A percentile compares a stretch with the other conserved stretches of the same genome.
Evolutionary conservation across 1,284 basidiomycete species (phyloP).

Genomic region (Trichosporon sp.): DNA sequence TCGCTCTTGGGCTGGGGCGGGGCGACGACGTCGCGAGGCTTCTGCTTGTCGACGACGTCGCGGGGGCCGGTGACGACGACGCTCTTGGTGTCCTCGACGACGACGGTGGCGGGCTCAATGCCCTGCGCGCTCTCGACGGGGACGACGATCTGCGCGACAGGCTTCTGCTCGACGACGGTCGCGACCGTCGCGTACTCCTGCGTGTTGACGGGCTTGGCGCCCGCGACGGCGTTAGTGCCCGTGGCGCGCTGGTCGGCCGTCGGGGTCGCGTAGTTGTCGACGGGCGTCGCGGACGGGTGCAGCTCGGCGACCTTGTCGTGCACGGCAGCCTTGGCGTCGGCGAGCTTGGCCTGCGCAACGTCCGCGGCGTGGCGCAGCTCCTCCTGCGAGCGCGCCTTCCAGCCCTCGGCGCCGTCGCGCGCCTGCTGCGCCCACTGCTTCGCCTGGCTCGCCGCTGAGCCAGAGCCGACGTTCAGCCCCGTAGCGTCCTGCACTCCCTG

Average conservation of each 20-base stretch:
- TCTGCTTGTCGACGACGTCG: conserved; percentile 11
- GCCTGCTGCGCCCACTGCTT: conserved; percentile 25
- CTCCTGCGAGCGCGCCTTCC: conserved; percentile 10
- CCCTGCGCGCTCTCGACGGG: conserved; percentile 19
- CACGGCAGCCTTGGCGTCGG: conserved; percentile 2
- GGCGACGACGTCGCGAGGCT: conserved; percentile 11
- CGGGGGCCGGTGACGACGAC: background rate
- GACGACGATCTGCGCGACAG: conserved; percentile 43
- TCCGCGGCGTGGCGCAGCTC: background rate
- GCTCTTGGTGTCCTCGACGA: background rate
- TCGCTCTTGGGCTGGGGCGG: conserved; percentile 6
- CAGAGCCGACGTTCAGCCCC: conserved; percentile 65
- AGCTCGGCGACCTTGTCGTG: conserved; percentile 22
- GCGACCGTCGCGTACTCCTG: conserved; percentile 34
- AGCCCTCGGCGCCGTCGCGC: conserved; percentile 8
- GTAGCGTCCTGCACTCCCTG: conserved; percentile 63
- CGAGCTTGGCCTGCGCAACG: conserved; percentile 15
- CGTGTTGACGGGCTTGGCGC: background rate
- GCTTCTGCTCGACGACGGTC: conserved; percentile 45
- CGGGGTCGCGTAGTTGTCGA: background rate
- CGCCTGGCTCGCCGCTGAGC: conserved; percentile 52
- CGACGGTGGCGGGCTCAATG: background rate
- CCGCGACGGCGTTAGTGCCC: background rate
- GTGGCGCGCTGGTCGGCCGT: background rate
- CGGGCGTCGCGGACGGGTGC: background rate